A percentile compares a stretch with the other conserved stretches of the same genome.
These are phyloP conservation scores for Trichomonas vaginalis DNA, from an alignment of 208 protist genomes.

Conservation along the genomic window DNA sequence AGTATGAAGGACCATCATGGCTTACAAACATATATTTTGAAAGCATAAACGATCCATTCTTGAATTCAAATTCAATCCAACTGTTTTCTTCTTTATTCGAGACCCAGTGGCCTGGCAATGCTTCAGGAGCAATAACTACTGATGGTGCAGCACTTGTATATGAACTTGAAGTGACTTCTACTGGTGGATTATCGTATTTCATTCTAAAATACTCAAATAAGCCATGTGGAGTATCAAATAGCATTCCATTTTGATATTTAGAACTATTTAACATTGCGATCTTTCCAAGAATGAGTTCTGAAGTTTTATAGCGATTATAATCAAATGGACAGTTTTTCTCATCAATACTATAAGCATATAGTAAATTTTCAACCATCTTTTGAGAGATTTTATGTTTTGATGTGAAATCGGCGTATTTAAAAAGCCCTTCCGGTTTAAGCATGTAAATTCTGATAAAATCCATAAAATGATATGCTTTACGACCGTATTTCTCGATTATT, in stretches of 20 bases:
- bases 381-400: neutral
- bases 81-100: neutral
- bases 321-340: neutral
- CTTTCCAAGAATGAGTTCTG: neutral
- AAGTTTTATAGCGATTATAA: neutral
- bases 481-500: neutral
- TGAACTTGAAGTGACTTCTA: neutral
- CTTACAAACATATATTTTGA: neutral
- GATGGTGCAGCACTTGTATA: neutral
- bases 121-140: neutral
- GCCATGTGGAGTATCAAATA: neutral
- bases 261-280: neutral
- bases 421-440: neutral
- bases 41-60: neutral
- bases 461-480: neutral
- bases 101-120: neutral
- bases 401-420: neutral
- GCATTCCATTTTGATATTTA: neutral
- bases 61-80: neutral
- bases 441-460: neutral
- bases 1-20: neutral
- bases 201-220: neutral
- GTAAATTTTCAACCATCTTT: neutral
- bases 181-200: neutral
- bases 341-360: neutral